A percentile compares a stretch with the other conserved stretches of the same genome.
These are phyloP conservation scores for Didymella pinodella DNA, from an alignment of 2,329 filamentous ascomycete species.

Conservation along the genomic window DNA sequence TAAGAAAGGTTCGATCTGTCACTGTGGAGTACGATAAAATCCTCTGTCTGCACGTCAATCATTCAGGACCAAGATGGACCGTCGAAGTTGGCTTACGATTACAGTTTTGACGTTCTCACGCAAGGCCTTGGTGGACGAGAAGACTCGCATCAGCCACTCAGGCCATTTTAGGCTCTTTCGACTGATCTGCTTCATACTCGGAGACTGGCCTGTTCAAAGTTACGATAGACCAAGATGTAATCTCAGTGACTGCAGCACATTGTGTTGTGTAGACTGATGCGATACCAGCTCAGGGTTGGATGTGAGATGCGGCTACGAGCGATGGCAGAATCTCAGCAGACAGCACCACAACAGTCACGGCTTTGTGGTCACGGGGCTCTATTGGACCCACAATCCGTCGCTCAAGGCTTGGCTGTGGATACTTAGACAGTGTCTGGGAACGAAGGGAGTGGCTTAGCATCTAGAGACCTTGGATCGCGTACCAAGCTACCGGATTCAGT, in stretches of 20 bases:
- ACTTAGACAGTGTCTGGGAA: neutral
- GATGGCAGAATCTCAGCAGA: neutral
- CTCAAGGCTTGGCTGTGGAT: neutral
- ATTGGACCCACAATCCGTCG: neutral
- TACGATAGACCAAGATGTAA: neutral
- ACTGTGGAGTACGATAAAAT: conserved; percentile 32
- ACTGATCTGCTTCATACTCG: neutral
- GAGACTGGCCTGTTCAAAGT: neutral
- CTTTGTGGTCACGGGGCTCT: neutral
- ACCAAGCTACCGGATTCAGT: neutral
- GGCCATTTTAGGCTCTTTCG: neutral
- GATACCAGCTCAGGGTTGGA: neutral
- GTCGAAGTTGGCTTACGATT: neutral
- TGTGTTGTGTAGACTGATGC: neutral
- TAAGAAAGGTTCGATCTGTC: conserved; percentile 26
- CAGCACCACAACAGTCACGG: neutral
- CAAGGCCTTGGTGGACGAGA: neutral
- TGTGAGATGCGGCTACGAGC: neutral
- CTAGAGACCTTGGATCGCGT: neutral
- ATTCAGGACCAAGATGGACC: neutral
- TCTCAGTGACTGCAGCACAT: neutral
- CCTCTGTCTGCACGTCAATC: conserved; percentile 21
- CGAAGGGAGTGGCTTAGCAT: neutral
- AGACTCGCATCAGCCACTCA: neutral
- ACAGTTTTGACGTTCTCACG: neutral